Base-by-base conservation (phyloP, 305 asterid species). In the Plantago coronopus region DNA sequence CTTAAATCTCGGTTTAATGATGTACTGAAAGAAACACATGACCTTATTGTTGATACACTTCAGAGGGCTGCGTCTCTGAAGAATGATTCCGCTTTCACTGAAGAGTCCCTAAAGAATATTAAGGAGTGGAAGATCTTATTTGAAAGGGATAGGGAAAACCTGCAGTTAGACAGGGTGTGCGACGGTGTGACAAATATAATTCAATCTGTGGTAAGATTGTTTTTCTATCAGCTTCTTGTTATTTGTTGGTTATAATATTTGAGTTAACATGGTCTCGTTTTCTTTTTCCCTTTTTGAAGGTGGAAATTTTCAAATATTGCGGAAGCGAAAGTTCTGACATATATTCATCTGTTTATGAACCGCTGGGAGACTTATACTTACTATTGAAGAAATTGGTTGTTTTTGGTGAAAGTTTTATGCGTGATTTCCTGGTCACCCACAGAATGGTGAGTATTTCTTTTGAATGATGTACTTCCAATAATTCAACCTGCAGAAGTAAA, bases 361-460 rank as follows among this genome's bases (percentile, higher is more conserved):
- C 78, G 69, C 68, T 87, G 77, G 76, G 69, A 69, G 70, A 66
- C 63, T 59, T 93, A 58, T 64, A 80, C 77, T 56, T 42, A 47
- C 63, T 86, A 57, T 58, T 90, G 80, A 79, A 79, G 59, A 64
- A 67, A 67, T 65, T 94, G 48, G 68, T 87, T 64, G 75, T 79
- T 43, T 79, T 83, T 50, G 87, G 95, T 17, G 82, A 89, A 78
- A 75, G 77, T 49, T 84, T 94, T 71, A 72, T 89, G 79, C 78
- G 63, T 48, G 93, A 83, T 78, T 89, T 87, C 62, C 74, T 94
- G 48, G 59, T 37, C 68, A 76, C 76, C 72, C 97, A 89, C 61
- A 67, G 76, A 73, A 80, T 81, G 94, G 99, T 93, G 56, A 72
- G 82, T 71, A 18, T 37, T 53, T 6, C 7, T 50, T 47, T 44